phyloP scores from a whole-genome alignment of 345 rosid genomes.

The Triadica sebifera region DNA sequence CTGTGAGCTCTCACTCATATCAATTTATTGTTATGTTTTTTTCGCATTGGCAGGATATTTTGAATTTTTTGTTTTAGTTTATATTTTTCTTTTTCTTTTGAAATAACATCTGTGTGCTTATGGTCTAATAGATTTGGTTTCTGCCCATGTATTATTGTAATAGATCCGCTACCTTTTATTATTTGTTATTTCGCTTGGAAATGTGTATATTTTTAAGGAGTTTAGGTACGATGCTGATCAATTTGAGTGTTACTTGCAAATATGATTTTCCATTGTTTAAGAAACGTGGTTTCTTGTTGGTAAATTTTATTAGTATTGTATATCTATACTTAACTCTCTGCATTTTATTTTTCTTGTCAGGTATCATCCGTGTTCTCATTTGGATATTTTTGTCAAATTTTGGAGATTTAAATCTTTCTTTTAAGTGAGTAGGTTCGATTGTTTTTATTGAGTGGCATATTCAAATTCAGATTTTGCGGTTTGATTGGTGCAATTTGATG shows the following conservation, averaged over 20 bases:
- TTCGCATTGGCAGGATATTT: not conserved
- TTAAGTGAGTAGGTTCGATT: not conserved
- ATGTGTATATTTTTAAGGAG: not conserved
- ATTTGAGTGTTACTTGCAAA: not conserved
- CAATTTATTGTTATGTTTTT: not conserved
- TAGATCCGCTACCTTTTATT: not conserved
- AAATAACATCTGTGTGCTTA: not conserved
- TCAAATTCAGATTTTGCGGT: not conserved
- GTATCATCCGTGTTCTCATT: not conserved
- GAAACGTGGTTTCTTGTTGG: not conserved
- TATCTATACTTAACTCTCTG: not conserved
- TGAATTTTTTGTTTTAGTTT: not conserved
- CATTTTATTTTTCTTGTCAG: not conserved
- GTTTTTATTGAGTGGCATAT: not conserved
- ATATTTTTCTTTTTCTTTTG: not conserved
- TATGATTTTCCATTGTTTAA: not conserved
- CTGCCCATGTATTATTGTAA: not conserved
- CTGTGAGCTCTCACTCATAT: not conserved
- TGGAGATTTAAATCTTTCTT: not conserved
- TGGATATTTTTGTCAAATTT: not conserved
- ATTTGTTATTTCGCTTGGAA: not conserved
- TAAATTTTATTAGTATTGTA: not conserved
- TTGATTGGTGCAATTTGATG: not conserved
- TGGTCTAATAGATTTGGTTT: not conserved
- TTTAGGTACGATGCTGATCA: not conserved